Base-by-base conservation (phyloP, 164 flowering plant genomes). In the Magnolia kwangsiensis region DNA sequence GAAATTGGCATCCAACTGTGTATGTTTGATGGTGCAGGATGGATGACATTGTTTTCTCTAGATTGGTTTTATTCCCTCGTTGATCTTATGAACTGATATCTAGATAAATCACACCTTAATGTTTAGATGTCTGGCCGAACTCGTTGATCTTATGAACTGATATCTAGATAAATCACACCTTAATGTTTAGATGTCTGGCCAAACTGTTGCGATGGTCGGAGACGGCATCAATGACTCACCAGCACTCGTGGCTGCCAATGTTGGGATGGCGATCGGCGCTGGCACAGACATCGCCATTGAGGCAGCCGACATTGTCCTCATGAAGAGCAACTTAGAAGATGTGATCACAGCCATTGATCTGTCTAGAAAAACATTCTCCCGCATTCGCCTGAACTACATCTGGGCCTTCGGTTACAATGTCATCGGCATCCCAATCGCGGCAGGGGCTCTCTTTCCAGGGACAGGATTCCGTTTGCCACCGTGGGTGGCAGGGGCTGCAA, bases 221-320 rank as follows among this genome's bases (percentile, higher is more conserved):
- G 94, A 92, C 74, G 94, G 97, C n/a, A 88, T 92, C 63, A 92
- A 92, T 72, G 94, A 92, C 80, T 88, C 96, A 8, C 94, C 96
- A 11, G 94, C 97, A n/a, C 87, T 92, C 8, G 97, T 86, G 23
- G 94, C 89, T n/a, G 94, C 94, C 51, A 89, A 92, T 74, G 94
- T 89, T 13, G 94, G 94, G 71, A 87, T 92, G 89, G 94, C 97
- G 21, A 92, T 92, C n/a, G 97, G 94, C 51, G 94, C 94, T 1
- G 97, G 97, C 64, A 90, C 93, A 51, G 92, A 90, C 78, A 87
- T 92, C 2, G 94, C 97, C 11, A 89, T 90, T 14, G 97, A 92
- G 78, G 94, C 94, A 70, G 94, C 97, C n/a, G 94, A 92, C 74
- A 89, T 92, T 49, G 94, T 90, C 63, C 89, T 92, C 16, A 89